Evolutionary conservation across 805 yeast genomes (phyloP).

Genomic region (Pichia paraexigua): DNA sequence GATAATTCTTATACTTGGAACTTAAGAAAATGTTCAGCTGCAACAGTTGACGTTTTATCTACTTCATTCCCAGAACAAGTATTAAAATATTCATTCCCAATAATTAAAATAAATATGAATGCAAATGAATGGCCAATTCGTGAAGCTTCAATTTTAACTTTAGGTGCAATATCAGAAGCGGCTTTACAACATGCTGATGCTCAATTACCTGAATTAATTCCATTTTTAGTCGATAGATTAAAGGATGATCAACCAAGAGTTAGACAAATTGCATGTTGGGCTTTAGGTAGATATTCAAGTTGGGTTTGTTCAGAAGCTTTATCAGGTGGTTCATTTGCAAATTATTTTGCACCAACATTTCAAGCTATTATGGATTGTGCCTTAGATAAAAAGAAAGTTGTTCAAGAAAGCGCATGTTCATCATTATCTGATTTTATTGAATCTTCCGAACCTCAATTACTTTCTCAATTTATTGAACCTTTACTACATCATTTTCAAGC

Average conservation of each 20-base stretch:
- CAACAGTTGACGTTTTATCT: conserved; percentile 80
- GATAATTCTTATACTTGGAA: conserved; percentile 77
- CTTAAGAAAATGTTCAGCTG: conserved; percentile 88
- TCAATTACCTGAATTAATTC: conserved; percentile 73
- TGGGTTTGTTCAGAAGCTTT: conserved; percentile 75
- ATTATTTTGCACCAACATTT: conserved; percentile 68
- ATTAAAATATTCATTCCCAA: conserved; percentile 60
- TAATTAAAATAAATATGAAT: conserved; percentile 60
- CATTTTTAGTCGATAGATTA: conserved; percentile 74
- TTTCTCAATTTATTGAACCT: conserved; percentile 57
- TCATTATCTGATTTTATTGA: conserved; percentile 82
- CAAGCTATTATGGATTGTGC: conserved; percentile 69
- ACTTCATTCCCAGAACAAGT: conserved; percentile 60
- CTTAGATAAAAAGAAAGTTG: conserved; percentile 78
- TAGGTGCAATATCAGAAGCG: conserved; percentile 93
- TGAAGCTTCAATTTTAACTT: conserved; percentile 88
- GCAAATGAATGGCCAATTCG: conserved; percentile 79
- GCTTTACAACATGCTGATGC: conserved; percentile 64
- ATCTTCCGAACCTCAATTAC: conserved; percentile 52
- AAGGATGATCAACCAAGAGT: conserved; percentile 75
- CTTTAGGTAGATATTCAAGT: conserved; percentile 72
- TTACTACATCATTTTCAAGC: conserved; percentile 60
- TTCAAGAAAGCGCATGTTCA: conserved; percentile 91
- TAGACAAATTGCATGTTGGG: conserved; percentile 94
- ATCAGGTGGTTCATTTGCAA: conserved; percentile 52